Evolutionary conservation across 1,284 basidiomycete genomes (phyloP).

Genomic region (Xanthoconium separans): DNA sequence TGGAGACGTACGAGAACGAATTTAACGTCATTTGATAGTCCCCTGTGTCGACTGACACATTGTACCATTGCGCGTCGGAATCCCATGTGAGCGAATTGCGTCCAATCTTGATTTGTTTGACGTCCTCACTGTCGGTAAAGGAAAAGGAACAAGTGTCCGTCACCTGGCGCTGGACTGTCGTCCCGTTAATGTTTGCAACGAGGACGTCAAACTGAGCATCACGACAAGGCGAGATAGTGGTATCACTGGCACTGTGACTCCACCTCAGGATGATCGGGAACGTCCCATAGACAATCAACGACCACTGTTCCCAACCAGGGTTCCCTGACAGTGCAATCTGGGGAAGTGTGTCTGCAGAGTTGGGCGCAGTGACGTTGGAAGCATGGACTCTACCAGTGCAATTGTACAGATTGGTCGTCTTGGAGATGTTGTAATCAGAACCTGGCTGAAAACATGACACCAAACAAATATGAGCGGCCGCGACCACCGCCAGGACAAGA

Average conservation of each 20-base stretch:
- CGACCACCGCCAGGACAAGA: neutral
- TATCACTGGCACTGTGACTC: neutral
- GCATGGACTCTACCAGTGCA: conserved; percentile 4
- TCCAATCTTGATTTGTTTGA: neutral
- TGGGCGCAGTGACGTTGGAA: conserved; percentile 11
- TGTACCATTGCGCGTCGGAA: neutral
- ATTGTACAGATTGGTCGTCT: conserved; percentile 12
- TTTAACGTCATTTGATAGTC: conserved; percentile 9
- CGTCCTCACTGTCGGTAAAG: neutral
- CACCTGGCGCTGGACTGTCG: neutral
- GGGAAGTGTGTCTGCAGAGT: conserved; percentile 13
- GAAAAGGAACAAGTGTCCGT: neutral
- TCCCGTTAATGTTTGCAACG: neutral
- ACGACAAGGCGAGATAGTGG: no score
- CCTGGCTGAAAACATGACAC: conserved; percentile 8
- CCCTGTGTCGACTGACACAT: neutral
- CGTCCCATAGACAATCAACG: conserved; percentile 19
- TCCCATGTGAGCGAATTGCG: neutral
- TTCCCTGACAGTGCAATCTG: conserved; percentile 2
- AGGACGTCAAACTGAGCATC: neutral
- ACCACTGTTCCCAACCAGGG: neutral
- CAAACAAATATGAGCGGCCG: neutral
- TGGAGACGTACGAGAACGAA: conserved; percentile 13
- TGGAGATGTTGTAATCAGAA: conserved; percentile 9
- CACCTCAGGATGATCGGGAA: neutral